Base-by-base conservation (phyloP, 306 rosid genomes). In the Nissolia schottii region DNA sequence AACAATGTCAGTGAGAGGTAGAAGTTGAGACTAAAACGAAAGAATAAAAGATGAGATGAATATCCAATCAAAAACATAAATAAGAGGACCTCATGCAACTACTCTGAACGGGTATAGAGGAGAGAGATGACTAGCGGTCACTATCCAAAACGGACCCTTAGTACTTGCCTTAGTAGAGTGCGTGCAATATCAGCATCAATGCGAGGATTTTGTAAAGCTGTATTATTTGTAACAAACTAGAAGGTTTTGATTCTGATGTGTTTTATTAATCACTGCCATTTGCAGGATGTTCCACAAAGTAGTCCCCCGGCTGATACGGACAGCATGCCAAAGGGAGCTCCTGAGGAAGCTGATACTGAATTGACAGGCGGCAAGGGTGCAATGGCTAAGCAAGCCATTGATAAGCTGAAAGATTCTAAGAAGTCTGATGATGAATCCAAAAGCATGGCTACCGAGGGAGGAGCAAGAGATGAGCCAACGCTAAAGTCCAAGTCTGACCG, bases 391-490 rank as follows among this genome's bases (percentile, higher is more conserved):
- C 80, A 56, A 83, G 70, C 87, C 34, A 69, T 34, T 40, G 92
- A 89, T 80, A 91, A 83, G 75, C 73, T 72, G 40, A 93, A 83
- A 71, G 93, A 87, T 38, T 46, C 77, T 18, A 89, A 82, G 75
- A 84, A 83, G 64, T 76, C 88, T 54, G 95, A 87, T 57, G 96
- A 86, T 69, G 96, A 94, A 56, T 74, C 88, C 32, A 91, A 82
- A 80, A 80, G 74, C 79, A 18, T 71, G 48, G 55, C 85, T 63
- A 22, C 80, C 13, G 93, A 89, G 27, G 87, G 83, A 68, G 90
- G 84, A 53, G 67, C 80, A 64, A 83, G 76, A 84, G 88, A 89
- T 46, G 92, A 87, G 70, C 41, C 77, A 46, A 13, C 64, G 28
- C 78, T n/a, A 9, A 93, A 83, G 80, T 85, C 91, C 38, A 87